phyloP scores from a whole-genome alignment of 768 basidiomycete species.

The Suillus decipiens region DNA sequence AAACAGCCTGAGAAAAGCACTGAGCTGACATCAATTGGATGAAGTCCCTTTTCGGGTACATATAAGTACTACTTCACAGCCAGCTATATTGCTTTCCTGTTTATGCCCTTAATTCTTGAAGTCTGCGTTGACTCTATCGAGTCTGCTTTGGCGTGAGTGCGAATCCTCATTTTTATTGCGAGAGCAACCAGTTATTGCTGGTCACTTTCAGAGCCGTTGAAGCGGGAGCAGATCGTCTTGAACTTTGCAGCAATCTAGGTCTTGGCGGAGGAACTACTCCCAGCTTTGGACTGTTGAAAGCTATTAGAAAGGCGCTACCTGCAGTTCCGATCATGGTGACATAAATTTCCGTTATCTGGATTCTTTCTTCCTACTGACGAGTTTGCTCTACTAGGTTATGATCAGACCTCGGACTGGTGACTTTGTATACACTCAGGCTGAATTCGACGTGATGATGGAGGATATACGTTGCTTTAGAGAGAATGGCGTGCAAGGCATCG shows the following conservation, averaged over 20 bases:
- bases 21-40: too few species aligned
- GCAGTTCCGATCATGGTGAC: slow-evolving; percentile 69
- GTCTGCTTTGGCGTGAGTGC: slow-evolving; percentile 62
- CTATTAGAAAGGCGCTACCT: slow-evolving; percentile 50
- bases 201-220: slow-evolving; percentile 54
- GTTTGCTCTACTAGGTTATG: slow-evolving; percentile 56
- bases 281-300: slow-evolving; percentile 67
- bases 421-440: slow-evolving; percentile 69
- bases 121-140: slow-evolving; percentile 79
- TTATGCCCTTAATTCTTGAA: slow-evolving; percentile 39
- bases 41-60: background rate
- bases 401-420: slow-evolving; percentile 79
- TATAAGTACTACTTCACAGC: background rate
- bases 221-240: slow-evolving; percentile 76
- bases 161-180: slow-evolving; percentile 11
- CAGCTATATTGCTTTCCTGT: slow-evolving; percentile 10
- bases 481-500: slow-evolving; percentile 61
- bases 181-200: background rate
- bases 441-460: slow-evolving; percentile 72
- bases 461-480: slow-evolving; percentile 67
- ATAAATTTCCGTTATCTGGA: background rate
- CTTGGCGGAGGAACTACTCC: slow-evolving; percentile 84
- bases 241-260: slow-evolving; percentile 69
- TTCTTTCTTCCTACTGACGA: background rate
- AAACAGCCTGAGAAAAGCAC: background rate